These are phyloP conservation scores for Aspergillus tanneri DNA, from an alignment of 2,329 filamentous ascomycete genomes.

Conservation along the genomic window DNA sequence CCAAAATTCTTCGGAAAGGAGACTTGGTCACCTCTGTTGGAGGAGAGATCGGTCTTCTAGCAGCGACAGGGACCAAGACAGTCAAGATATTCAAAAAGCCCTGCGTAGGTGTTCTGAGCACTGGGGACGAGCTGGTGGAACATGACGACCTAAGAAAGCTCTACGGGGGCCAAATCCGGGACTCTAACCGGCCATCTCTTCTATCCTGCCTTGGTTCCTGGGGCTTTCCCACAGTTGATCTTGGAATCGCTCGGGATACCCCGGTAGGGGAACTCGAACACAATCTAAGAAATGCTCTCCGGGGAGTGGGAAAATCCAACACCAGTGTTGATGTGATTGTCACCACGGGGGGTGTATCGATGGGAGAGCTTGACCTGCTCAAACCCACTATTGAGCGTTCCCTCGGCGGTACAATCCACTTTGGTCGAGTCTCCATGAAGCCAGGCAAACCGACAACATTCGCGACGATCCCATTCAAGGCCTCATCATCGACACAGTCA, in stretches of 20 bases:
- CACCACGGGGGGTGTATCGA: conserved; percentile 91
- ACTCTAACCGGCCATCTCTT: conserved; percentile 87
- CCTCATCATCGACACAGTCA: conserved; percentile 36
- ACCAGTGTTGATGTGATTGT: conserved; percentile 72
- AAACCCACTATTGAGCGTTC: conserved; percentile 93
- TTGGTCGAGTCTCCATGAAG: conserved; percentile 96
- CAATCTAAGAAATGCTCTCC: conserved; percentile 71
- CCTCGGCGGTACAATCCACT: conserved; percentile 90
- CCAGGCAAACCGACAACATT: conserved; percentile 97
- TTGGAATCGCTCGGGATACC: conserved; percentile 68
- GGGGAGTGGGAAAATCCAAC: conserved; percentile 46
- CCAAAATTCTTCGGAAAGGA: conserved; percentile 70
- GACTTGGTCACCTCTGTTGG: conserved; percentile 83
- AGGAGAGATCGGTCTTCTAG: conserved; percentile 86
- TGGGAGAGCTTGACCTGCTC: conserved; percentile 95
- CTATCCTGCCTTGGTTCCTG: conserved; percentile 72
- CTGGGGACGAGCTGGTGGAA: conserved; percentile 88
- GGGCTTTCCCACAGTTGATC: conserved; percentile 76
- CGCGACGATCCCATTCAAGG: conserved; percentile 73
- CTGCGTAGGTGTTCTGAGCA: conserved; percentile 82
- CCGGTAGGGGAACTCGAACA: conserved; percentile 71
- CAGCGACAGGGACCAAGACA: conserved; percentile 72
- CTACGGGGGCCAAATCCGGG: conserved; percentile 79
- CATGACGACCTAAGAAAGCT: conserved; percentile 63
- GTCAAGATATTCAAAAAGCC: conserved; percentile 75